Percentiles rank a stretch among this genome's conserved stretches.
These are phyloP conservation scores for Trichoderma aggressivum DNA, from an alignment of 2,329 filamentous ascomycete genomes.

Conservation along the genomic window DNA sequence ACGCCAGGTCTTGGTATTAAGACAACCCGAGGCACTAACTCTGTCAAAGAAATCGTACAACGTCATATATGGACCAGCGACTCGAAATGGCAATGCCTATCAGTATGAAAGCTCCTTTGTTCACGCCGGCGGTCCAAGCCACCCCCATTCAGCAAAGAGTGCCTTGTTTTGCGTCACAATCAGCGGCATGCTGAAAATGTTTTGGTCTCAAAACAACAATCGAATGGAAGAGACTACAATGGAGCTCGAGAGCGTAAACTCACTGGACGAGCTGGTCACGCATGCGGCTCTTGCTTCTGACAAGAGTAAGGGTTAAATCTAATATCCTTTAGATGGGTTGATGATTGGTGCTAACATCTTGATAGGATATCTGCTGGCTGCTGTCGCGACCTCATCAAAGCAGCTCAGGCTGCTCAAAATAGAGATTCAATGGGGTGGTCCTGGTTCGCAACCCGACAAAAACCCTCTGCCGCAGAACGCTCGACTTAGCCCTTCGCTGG, in stretches of 20 bases:
- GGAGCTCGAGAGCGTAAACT: conserved; percentile 71
- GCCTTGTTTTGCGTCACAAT: conserved; percentile 75
- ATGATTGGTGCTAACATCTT: conserved; percentile 31
- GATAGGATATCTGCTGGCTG: conserved; percentile 56
- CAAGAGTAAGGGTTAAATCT: conserved; percentile 52
- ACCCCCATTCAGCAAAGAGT: conserved; percentile 67
- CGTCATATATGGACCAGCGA: conserved; percentile 57
- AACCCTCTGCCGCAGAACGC: conserved; percentile 45
- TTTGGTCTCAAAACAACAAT: conserved; percentile 72
- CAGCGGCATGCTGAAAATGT: conserved; percentile 68
- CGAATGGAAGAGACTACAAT: conserved; percentile 68
- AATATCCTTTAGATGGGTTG: neutral
- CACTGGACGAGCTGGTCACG: conserved; percentile 72
- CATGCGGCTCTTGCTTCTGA: conserved; percentile 75
- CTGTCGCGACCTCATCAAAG: conserved; percentile 64
- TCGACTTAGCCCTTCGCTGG: conserved; percentile 50
- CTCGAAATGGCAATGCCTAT: conserved; percentile 62
- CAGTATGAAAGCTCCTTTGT: conserved; percentile 65
- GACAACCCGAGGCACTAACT: neutral
- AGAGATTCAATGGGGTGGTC: conserved; percentile 68
- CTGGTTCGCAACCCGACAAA: conserved; percentile 50
- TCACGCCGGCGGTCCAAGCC: conserved; percentile 66
- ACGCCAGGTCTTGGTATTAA: too few species aligned
- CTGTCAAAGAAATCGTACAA: conserved; percentile 41
- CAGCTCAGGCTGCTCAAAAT: conserved; percentile 73